Conservation (phyloP, 352 stramenopile species). For the Phytopythium sindhum region DNA sequence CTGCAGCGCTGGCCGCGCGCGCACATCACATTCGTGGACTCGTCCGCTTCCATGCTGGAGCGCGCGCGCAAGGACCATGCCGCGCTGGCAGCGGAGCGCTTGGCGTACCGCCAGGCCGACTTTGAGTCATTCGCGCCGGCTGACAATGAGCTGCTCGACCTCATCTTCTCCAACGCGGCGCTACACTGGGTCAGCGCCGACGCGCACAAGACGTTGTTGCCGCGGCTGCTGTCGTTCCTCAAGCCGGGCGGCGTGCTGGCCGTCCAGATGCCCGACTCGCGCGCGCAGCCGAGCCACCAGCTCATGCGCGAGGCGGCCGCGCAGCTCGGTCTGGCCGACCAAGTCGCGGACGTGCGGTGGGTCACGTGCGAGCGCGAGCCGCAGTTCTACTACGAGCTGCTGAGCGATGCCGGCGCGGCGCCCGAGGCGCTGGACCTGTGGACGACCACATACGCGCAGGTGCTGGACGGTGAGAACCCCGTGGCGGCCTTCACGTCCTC, state of each 20-base stretch:
- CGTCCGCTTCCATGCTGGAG: constrained; percentile 57
- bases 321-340: constrained; percentile 31
- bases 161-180: constrained; percentile 75
- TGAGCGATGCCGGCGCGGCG: constrained; percentile 18
- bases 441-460: constrained; percentile 53
- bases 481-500: constrained; percentile 70
- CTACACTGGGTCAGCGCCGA: constrained; percentile 66
- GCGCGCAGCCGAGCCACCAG: constrained; percentile 51
- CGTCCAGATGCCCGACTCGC: constrained; percentile 74
- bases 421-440: constrained; percentile 53
- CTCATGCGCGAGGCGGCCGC: constrained; percentile 50
- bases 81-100: constrained; percentile 12
- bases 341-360: constrained; percentile 52
- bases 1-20: constrained; percentile 46
- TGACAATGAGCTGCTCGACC: constrained; percentile 29
- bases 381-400: constrained; percentile 70
- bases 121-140: constrained; percentile 51
- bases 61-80: constrained; percentile 38
- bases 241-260: constrained; percentile 67
- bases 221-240: constrained; percentile 46
- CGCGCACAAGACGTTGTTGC: constrained; percentile 40
- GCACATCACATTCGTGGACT: constrained; percentile 57
- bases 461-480: constrained; percentile 58
- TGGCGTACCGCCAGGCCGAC: constrained; percentile 48
- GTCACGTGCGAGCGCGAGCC: constrained; percentile 66